phyloP scores from a whole-genome alignment of 2,329 filamentous ascomycete species.

The Cyphellophora europaea region DNA sequence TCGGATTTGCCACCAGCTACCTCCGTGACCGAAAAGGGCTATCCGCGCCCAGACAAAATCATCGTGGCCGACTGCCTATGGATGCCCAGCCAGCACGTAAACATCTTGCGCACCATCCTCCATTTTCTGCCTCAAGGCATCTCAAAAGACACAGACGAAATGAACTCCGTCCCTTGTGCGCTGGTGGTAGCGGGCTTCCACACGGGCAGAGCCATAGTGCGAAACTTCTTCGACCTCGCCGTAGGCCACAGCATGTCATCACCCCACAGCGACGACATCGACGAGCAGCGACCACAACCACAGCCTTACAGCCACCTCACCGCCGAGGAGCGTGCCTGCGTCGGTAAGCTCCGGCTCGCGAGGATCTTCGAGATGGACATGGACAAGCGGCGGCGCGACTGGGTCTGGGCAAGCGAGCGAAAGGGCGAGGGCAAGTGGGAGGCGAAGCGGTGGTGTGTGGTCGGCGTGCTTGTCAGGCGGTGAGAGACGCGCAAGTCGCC shows the following conservation, averaged over 20 bases:
- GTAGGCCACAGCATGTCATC: constrained; percentile 3
- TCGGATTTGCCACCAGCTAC: constrained; percentile 25
- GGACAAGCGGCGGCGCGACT: constrained; percentile 35
- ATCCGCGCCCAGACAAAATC: constrained; percentile 36
- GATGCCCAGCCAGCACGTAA: constrained; percentile 49
- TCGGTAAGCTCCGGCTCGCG: constrained; percentile 13
- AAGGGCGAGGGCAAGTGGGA: constrained; percentile 36
- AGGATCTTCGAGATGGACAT: constrained; percentile 18
- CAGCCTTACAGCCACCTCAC: too few species aligned
- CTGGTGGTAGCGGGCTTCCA: constrained; percentile 51
- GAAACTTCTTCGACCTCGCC: constrained; percentile 44
- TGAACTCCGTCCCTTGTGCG: constrained; percentile 21
- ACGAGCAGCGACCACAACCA: too few species aligned
- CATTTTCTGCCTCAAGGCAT: constrained; percentile 32
- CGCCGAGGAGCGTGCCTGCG: too few species aligned
- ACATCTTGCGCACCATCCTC: constrained; percentile 44
- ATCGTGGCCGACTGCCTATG: constrained; percentile 54
- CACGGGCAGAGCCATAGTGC: constrained; percentile 47
- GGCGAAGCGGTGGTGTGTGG: constrained; percentile 48
- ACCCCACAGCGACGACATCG: too few species aligned
- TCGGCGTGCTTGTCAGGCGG: constrained; percentile 31
- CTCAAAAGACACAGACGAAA: not conserved
- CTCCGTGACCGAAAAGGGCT: constrained; percentile 25
- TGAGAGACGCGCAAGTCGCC: too few species aligned
- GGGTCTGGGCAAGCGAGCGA: constrained; percentile 30